phyloP scores from a whole-genome alignment of 768 basidiomycete species.

The Tricholomella constricta region DNA sequence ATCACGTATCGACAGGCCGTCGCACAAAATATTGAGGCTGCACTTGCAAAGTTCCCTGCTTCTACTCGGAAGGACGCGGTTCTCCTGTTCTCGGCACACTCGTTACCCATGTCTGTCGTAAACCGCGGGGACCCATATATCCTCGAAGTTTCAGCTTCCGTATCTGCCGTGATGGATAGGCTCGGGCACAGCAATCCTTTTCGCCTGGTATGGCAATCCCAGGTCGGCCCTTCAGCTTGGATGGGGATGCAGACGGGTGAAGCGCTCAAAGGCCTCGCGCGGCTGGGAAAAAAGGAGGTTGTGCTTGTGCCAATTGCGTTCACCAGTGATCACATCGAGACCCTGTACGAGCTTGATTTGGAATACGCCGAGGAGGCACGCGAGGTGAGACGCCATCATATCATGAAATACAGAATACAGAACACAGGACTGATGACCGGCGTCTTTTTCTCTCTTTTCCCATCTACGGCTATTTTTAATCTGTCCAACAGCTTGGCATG shows the following conservation, averaged over 20 bases:
- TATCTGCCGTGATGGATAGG: slow-evolving; percentile 90
- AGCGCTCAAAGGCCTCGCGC: slow-evolving; percentile 84
- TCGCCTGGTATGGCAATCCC: slow-evolving; percentile 96
- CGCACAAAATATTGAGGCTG: slow-evolving; percentile 82
- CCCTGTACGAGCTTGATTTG: slow-evolving; percentile 92
- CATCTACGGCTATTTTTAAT: not conserved
- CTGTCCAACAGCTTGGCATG: slow-evolving; percentile 72
- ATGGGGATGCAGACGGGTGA: slow-evolving; percentile 96
- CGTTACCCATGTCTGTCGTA: slow-evolving; percentile 96
- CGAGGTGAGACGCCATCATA: slow-evolving; percentile 58
- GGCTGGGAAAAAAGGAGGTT: slow-evolving; percentile 72
- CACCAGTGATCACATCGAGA: slow-evolving; percentile 99
- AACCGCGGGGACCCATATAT: slow-evolving; percentile 99
- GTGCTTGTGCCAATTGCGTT: slow-evolving; percentile 96
- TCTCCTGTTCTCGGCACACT: slow-evolving; percentile 95
- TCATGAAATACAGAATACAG: slow-evolving; percentile 13
- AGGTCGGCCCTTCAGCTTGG: slow-evolving; percentile 97
- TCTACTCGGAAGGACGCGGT: slow-evolving; percentile 74
- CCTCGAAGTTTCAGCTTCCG: slow-evolving; percentile 92
- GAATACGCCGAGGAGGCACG: slow-evolving; percentile 91
- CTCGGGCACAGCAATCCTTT: slow-evolving; percentile 82
- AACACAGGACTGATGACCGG: not conserved
- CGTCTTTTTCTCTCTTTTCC: slow-evolving; percentile 15
- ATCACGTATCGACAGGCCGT: slow-evolving; percentile 63
- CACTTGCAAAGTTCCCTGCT: slow-evolving; percentile 76